Conservation (phyloP, 1,284 basidiomycete genomes). For the Boletellus sp. region DNA sequence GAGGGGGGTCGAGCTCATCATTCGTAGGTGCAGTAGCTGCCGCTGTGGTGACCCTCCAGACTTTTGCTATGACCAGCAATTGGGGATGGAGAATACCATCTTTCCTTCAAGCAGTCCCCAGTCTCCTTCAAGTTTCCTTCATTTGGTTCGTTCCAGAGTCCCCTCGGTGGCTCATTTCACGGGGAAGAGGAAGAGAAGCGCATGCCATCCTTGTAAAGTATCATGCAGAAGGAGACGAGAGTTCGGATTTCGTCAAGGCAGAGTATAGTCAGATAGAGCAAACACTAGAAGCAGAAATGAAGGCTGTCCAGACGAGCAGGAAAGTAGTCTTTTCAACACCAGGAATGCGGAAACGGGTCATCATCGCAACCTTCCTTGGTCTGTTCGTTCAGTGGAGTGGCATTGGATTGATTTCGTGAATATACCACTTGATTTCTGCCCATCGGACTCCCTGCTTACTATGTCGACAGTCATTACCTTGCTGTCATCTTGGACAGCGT, state of each 20-base stretch:
- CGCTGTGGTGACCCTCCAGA: slow-evolving; percentile 41
- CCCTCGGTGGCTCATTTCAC: slow-evolving; percentile 5
- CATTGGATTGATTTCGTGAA: slow-evolving; percentile 5
- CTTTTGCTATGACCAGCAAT: slow-evolving; percentile 44
- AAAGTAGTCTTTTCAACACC: background rate
- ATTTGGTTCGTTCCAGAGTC: slow-evolving; percentile 4
- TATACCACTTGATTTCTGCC: background rate
- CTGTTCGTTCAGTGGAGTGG: slow-evolving; percentile 45
- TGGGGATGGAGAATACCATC: slow-evolving; percentile 36
- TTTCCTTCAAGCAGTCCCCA: background rate
- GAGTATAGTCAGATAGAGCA: slow-evolving; percentile 9
- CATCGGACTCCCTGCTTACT: too few relatives aligned
- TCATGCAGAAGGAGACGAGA: slow-evolving; percentile 1
- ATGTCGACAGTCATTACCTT: slow-evolving; percentile 6
- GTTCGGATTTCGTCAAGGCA: slow-evolving; percentile 1
- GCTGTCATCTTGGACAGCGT: slow-evolving; percentile 11
- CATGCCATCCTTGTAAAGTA: background rate
- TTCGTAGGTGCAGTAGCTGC: slow-evolving; percentile 5
- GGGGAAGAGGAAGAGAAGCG: background rate
- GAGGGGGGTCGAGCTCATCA: background rate
- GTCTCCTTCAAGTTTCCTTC: slow-evolving; percentile 1
- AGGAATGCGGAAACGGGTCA: slow-evolving; percentile 6
- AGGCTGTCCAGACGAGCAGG: background rate
- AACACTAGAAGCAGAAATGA: slow-evolving; percentile 28
- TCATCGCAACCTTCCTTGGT: slow-evolving; percentile 30